Evolutionary conservation across 805 yeast genomes (phyloP), one percentile per base, ranked within the genome.

Genomic region (Candida sithepensis): DNA sequence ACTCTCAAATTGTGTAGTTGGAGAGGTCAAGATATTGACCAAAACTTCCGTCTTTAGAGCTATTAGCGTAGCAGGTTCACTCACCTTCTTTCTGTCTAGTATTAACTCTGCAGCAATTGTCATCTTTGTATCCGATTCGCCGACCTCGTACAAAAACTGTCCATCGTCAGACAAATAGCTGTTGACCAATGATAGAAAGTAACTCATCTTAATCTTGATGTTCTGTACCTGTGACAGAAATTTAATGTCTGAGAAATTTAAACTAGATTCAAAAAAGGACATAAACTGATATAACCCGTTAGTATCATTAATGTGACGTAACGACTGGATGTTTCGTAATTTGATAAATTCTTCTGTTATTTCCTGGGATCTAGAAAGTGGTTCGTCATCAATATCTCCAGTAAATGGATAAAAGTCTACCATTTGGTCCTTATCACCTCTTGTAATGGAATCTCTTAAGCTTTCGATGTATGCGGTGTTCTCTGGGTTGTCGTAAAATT

Each of bases 331-430:
- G 12, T 8, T n/a, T 34, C 18, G 4, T 34, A 18, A 34, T 8
- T 13, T n/a, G 9, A 16, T 12, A 5, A 34, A 16, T 16, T 34
- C 38, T 5, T 34, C 38, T 5, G 16, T 34, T n/a, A 34, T 5
- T 13, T 34, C 21, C 18, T 34, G 38, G 6, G 10, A 7, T 34
- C 38, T 34, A 6, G 20, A n/a, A 4, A 12, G 6, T 13, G 38
- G 21, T 6, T 34, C 38, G 4, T 12, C 16, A 16, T 34, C 21
- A 16, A 34, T 34, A 4, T 34, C 38, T 34, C 12, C 38, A 4
- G 38, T 5, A 18, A 58, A 48, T 22, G 47, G 45, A 41, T 53
- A 51, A 18, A 51, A 50, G 36, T 56, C 61, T 9, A 39, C 9
- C 5, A 54, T 38, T 36, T 46, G 46, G 24, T 51, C 48, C 14